Conservation (phyloP, 2,329 filamentous ascomycete species). For the Sporothrix schenckii region DNA sequence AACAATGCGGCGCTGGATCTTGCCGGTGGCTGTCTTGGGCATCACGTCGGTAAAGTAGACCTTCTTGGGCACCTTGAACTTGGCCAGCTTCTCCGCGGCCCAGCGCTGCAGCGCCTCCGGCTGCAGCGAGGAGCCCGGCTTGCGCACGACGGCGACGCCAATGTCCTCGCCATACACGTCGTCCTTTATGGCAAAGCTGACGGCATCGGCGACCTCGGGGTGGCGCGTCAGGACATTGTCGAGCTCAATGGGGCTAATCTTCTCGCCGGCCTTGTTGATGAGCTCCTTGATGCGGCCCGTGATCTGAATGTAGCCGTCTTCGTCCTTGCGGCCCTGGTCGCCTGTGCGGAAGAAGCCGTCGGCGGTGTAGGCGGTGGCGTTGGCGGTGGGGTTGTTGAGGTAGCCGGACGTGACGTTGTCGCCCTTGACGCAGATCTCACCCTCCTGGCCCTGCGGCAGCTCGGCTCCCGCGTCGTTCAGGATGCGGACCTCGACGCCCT, state of each 20-base stretch:
- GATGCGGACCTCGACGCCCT: slow-evolving; percentile 81
- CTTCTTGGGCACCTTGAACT: slow-evolving; percentile 85
- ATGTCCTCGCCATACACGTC: slow-evolving; percentile 84
- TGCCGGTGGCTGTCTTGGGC: slow-evolving; percentile 91
- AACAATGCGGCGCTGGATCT: slow-evolving; percentile 84
- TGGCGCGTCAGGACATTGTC: slow-evolving; percentile 80
- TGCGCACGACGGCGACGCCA: slow-evolving; percentile 74
- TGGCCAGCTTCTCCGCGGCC: slow-evolving; percentile 70
- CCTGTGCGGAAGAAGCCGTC: slow-evolving; percentile 86
- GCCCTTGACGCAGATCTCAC: slow-evolving; percentile 80
- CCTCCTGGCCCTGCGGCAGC: slow-evolving; percentile 69
- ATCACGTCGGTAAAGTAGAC: slow-evolving; percentile 83
- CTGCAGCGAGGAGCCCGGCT: slow-evolving; percentile 60
- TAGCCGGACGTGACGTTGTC: slow-evolving; percentile 85
- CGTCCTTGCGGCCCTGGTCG: slow-evolving; percentile 79
- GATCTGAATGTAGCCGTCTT: slow-evolving; percentile 80
- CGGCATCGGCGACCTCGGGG: slow-evolving; percentile 73
- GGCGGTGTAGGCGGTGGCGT: slow-evolving; percentile 71
- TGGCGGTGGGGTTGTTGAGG: slow-evolving; percentile 78
- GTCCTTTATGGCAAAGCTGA: slow-evolving; percentile 80
- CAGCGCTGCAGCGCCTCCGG: slow-evolving; percentile 67
- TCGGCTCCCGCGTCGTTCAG: slow-evolving; percentile 70
- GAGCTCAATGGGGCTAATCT: slow-evolving; percentile 85
- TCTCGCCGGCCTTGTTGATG: slow-evolving; percentile 88
- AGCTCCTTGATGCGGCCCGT: slow-evolving; percentile 92